A percentile compares a stretch with the other conserved stretches of the same genome.
Conservation (phyloP, 371 early-diverging fungal genomes). For the Conidiobolus incongruus region DNA sequence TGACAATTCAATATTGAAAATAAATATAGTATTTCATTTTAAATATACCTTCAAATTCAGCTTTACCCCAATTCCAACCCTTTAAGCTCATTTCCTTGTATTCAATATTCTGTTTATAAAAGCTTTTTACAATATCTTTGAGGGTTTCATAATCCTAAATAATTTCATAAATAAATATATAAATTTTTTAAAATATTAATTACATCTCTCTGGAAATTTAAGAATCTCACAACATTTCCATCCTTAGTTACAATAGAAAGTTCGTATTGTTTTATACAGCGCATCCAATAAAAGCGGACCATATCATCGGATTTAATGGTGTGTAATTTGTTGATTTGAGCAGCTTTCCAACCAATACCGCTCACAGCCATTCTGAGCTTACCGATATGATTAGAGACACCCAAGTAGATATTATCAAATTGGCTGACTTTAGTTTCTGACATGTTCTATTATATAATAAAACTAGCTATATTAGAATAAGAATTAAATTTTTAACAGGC, state of each 20-base stretch:
- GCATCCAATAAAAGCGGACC: conserved; percentile 38
- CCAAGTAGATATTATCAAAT: conserved; percentile 15
- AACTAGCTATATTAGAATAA: too few relatives aligned
- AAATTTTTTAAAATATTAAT: conserved; percentile 1
- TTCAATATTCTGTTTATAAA: conserved; percentile 56
- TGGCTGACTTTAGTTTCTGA: too few relatives aligned
- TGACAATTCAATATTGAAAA: too few relatives aligned
- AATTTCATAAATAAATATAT: background rate
- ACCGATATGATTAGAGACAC: background rate
- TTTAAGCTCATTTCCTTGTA: conserved; percentile 59
- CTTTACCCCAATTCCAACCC: conserved; percentile 94
- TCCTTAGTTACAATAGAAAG: conserved; percentile 50
- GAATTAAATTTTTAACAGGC: too few relatives aligned
- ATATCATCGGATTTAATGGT: conserved; percentile 46
- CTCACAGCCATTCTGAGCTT: conserved; percentile 46
- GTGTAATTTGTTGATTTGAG: conserved; percentile 21
- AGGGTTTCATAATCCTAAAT: conserved; percentile 57
- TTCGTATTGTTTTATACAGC: conserved; percentile 68
- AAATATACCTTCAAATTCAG: conserved; percentile 46
- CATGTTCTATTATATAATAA: too few relatives aligned
- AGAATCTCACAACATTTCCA: conserved; percentile 54
- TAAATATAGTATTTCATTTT: background rate
- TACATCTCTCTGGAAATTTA: conserved; percentile 69
- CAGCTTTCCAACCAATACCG: conserved; percentile 67
- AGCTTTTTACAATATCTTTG: conserved; percentile 30